A percentile compares a stretch with the other conserved stretches of the same genome.
phyloP scores from a whole-genome alignment of 768 basidiomycete species.

The Leccinum variicolor region DNA sequence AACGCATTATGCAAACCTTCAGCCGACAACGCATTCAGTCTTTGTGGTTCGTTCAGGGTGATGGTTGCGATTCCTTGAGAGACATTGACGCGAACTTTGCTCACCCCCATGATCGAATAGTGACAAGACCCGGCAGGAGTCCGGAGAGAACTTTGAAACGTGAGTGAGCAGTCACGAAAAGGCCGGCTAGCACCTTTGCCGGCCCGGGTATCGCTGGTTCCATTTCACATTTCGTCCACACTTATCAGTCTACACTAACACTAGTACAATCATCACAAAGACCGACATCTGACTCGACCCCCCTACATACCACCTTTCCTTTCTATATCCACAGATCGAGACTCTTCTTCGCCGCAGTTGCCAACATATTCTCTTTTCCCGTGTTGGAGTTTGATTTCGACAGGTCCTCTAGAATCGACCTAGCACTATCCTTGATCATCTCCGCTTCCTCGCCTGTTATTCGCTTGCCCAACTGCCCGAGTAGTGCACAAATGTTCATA shows the following conservation, averaged over 20 bases:
- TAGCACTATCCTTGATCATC: slow-evolving; percentile 47
- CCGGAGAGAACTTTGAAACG: background rate
- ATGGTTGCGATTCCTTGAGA: slow-evolving; percentile 64
- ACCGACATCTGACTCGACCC: background rate
- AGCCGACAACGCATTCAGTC: slow-evolving; percentile 56
- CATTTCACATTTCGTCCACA: background rate
- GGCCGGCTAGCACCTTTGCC: background rate
- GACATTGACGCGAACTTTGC: slow-evolving; percentile 45
- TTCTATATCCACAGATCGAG: slow-evolving; percentile 39
- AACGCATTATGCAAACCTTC: slow-evolving; percentile 38
- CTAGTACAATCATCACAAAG: slow-evolving; percentile 1
- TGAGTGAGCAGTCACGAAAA: background rate
- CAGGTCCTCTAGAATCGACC: slow-evolving; percentile 51
- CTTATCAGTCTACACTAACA: background rate
- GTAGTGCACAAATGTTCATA: slow-evolving; percentile 69
- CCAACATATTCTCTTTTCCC: slow-evolving; percentile 34
- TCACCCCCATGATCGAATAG: slow-evolving; percentile 30
- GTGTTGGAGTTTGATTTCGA: slow-evolving; percentile 33
- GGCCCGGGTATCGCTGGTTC: slow-evolving; percentile 5
- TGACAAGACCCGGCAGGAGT: background rate
- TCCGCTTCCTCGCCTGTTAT: slow-evolving; percentile 45
- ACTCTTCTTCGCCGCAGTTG: slow-evolving; percentile 38
- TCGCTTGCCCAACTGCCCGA: slow-evolving; percentile 60
- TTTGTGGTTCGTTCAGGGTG: slow-evolving; percentile 57
- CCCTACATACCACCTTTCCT: background rate